Evolutionary conservation across 2,329 filamentous ascomycete species (phyloP).

Genomic region (Pseudogymnoascus sp.): DNA sequence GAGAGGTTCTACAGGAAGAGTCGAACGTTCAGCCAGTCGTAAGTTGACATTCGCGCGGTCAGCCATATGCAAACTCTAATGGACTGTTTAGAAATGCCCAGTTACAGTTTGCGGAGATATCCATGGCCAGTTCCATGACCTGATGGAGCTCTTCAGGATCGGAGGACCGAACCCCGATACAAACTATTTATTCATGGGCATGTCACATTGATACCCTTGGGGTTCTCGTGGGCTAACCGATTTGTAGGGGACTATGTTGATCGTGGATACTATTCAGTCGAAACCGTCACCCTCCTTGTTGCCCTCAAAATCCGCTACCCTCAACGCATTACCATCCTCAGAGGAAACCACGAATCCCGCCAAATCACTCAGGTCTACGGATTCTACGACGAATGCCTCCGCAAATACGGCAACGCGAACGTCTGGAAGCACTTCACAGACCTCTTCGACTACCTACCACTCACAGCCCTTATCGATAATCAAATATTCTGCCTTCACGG

Average conservation of each 20-base stretch:
- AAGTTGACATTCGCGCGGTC: constrained; percentile 32
- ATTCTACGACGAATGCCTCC: constrained; percentile 94
- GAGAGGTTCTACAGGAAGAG: constrained; percentile 94
- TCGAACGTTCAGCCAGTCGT: constrained; percentile 99
- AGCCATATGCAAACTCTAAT: background rate
- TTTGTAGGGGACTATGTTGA: constrained; percentile 83
- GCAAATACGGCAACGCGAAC: constrained; percentile 94
- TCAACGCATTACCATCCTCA: constrained; percentile 90
- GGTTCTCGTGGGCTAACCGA: background rate
- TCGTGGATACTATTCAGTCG: constrained; percentile 93
- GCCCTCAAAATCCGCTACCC: constrained; percentile 97
- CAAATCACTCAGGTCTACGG: constrained; percentile 97
- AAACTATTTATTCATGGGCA: constrained; percentile 95
- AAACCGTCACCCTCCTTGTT: constrained; percentile 90
- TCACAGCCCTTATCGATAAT: constrained; percentile 49
- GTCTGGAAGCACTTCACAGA: constrained; percentile 98
- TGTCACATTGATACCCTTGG: constrained; percentile 12
- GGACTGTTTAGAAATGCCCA: constrained; percentile 8
- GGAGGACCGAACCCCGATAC: constrained; percentile 91
- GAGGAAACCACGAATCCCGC: constrained; percentile 90
- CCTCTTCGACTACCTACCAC: constrained; percentile 91
- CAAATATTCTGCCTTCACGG: constrained; percentile 87
- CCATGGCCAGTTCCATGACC: constrained; percentile 90
- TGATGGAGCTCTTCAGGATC: constrained; percentile 94
- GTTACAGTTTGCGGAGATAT: constrained; percentile 74